phyloP scores from a whole-genome alignment of 2,329 filamentous ascomycete species.

The Aureobasidium sp. region DNA sequence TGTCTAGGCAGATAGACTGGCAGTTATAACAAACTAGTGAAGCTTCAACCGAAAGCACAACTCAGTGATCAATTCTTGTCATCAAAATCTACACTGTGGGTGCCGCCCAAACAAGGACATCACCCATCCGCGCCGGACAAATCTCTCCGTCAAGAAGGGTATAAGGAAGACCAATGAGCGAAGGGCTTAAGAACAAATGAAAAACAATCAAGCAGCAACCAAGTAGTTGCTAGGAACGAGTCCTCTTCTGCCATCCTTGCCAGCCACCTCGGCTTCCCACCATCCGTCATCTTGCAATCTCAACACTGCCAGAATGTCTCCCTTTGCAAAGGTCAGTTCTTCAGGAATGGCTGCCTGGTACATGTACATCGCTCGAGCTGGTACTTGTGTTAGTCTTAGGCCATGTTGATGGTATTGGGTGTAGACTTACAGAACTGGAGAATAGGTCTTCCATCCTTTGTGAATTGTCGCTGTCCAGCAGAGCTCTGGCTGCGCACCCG shows the following conservation, averaged over 20 bases:
- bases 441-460: conserved; percentile 76
- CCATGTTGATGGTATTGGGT: neutral
- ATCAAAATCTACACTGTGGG: neutral
- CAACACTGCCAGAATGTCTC: conserved; percentile 80
- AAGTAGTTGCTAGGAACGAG: conserved; percentile 59
- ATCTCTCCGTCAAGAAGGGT: neutral
- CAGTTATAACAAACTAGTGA: neutral
- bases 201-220: neutral
- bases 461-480: conserved; percentile 78
- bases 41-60: neutral
- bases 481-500: conserved; percentile 70
- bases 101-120: neutral
- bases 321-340: conserved; percentile 86
- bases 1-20: neutral
- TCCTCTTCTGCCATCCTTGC: conserved; percentile 46
- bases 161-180: neutral
- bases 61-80: neutral
- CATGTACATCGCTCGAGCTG: conserved; percentile 88
- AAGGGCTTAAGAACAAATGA: neutral
- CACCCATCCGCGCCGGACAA: neutral
- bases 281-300: conserved; percentile 94
- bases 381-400: conserved; percentile 11
- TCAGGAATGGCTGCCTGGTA: conserved; percentile 94
- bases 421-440: conserved; percentile 79
- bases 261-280: conserved; percentile 96